These are phyloP conservation scores for Colletotrichum kahawae DNA, from an alignment of 2,329 filamentous ascomycete species.

Conservation along the genomic window DNA sequence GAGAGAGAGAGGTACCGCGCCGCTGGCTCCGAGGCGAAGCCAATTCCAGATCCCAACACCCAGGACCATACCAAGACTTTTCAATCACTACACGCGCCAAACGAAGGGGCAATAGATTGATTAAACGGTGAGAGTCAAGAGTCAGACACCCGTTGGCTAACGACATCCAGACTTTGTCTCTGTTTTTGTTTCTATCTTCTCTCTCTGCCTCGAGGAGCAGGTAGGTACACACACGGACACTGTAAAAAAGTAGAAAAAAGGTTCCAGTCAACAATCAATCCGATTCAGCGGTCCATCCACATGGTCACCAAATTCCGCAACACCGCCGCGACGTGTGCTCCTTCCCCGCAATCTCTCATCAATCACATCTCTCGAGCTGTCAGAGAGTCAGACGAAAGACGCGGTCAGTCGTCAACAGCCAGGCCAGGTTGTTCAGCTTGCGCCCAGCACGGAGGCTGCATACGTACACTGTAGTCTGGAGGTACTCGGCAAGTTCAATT, in stretches of 20 bases:
- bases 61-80: slow-evolving; percentile 10
- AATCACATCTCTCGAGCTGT: background rate
- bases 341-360: slow-evolving; percentile 16
- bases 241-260: background rate
- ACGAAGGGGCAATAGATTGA: background rate
- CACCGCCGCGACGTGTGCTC: background rate
- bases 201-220: background rate
- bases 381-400: background rate
- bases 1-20: background rate
- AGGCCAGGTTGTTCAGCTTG: background rate
- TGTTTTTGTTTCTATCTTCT: background rate
- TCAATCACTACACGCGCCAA: background rate
- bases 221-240: background rate
- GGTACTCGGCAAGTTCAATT: background rate
- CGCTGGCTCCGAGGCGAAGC: background rate
- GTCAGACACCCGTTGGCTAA: background rate
- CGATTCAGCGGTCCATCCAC: background rate
- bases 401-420: background rate
- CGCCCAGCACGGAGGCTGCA: background rate
- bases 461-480: background rate
- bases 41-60: background rate
- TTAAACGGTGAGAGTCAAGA: slow-evolving; percentile 15
- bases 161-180: background rate
- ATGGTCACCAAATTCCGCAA: background rate
- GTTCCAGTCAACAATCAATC: background rate